Base-by-base conservation (phyloP, 331 rosid species). In the Quercus phellos region DNA sequence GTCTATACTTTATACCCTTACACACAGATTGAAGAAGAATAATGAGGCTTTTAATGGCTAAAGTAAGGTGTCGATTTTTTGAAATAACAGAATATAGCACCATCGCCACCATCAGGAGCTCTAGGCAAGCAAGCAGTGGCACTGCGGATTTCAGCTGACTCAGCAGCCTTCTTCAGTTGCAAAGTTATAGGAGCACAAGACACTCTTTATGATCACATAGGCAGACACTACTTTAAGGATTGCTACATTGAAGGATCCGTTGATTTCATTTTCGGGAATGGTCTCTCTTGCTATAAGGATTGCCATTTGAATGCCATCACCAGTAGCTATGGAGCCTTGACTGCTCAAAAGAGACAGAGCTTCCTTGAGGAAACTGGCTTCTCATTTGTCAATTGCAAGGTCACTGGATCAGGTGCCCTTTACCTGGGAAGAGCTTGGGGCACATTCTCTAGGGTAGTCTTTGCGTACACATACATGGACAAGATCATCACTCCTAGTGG, bases 381-480 rank as follows among this genome's bases (percentile, higher is more conserved):
- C 86, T 88, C 91, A 14, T 88, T 88, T 81, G 89, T 88, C 13
- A 81, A 85, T 82, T 88, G 91, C 70, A 88, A 83, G 81, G 91
- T 88, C 89, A 88, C 91, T 76, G 91, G 91, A 0, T 88, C 88
- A 56, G 91, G 91, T 10, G 91, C 89, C 81, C 88, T 88, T 14
- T 85, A 83, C 85, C 87, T 88, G 78, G 91, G 91, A 75, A 85
- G 91, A 74, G 91, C 91, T 19, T 88, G 91, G 91, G 89, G 89
- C 77, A 87, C 85, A 21, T 88, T 88, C 22, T 88, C 91, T 81
- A 70, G 88, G 3, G 91, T 88, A 42, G 86, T 88, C 59, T 88
- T 85, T 79, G 88, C 91, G 11, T 88, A 81, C 74, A 88, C 89
- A 38, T 85, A 83, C 70, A 88, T 88, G 91, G 91, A 88, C 82